Evolutionary conservation across 768 basidiomycete species (phyloP).

Genomic region (Lactifluus pinguis): DNA sequence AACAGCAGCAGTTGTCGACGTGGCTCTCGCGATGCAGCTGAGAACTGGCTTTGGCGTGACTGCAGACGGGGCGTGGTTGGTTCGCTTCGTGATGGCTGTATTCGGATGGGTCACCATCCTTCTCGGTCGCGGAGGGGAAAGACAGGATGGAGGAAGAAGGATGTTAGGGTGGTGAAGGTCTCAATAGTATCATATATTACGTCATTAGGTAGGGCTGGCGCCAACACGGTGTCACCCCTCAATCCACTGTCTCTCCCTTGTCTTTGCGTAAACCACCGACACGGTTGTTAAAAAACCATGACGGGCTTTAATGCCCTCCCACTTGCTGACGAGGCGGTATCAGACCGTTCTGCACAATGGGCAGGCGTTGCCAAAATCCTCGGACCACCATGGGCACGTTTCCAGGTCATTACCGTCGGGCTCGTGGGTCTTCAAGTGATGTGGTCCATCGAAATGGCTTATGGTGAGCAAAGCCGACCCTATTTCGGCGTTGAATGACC

Average conservation of each 20-base stretch:
- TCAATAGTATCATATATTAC: not conserved
- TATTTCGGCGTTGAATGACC: not conserved
- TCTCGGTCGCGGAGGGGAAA: slow-evolving; percentile 20
- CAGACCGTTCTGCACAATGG: slow-evolving; percentile 31
- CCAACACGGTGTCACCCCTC: too few species aligned
- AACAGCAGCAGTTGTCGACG: slow-evolving; percentile 38
- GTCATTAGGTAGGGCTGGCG: too few species aligned
- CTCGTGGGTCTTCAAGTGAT: slow-evolving; percentile 80
- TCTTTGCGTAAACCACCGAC: not conserved
- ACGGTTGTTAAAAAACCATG: slow-evolving; percentile 27
- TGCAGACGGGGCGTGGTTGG: slow-evolving; percentile 72
- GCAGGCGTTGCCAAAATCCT: slow-evolving; percentile 49
- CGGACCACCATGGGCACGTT: slow-evolving; percentile 58
- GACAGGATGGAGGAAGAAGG: slow-evolving; percentile 1
- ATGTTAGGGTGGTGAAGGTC: not conserved
- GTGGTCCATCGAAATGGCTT: slow-evolving; percentile 94
- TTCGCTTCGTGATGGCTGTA: slow-evolving; percentile 69
- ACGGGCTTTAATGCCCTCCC: slow-evolving; percentile 44
- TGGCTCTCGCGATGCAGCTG: slow-evolving; percentile 72
- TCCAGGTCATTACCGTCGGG: slow-evolving; percentile 68
- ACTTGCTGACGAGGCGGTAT: slow-evolving; percentile 35
- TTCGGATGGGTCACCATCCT: slow-evolving; percentile 71
- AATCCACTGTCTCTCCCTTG: not conserved
- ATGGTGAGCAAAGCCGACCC: slow-evolving; percentile 37
- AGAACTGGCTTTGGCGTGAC: slow-evolving; percentile 61